A percentile compares a stretch with the other conserved stretches of the same genome.
Conservation (phyloP, 805 yeast genomes). For the Barnettozyma pratensis region DNA sequence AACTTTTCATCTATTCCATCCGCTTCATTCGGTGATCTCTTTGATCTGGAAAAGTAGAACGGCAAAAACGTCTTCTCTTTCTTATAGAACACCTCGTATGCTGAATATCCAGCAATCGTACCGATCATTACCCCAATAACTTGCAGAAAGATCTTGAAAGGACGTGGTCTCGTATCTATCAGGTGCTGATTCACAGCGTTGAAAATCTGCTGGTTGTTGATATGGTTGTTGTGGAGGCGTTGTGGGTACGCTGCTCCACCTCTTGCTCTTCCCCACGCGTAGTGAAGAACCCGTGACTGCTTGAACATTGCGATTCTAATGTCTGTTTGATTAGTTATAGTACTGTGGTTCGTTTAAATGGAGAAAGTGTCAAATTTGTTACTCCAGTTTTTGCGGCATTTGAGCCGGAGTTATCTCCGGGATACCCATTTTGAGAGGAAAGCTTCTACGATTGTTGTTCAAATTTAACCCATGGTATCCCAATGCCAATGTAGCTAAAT, state of each 20-base stretch:
- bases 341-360: background rate
- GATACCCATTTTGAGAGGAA: too few relatives aligned
- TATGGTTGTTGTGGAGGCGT: background rate
- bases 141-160: slow-evolving; percentile 3
- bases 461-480: too few relatives aligned
- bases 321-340: background rate
- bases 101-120: slow-evolving; percentile 15
- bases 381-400: too few relatives aligned
- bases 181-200: slow-evolving; percentile 11
- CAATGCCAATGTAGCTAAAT: too few relatives aligned
- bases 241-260: background rate
- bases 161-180: background rate
- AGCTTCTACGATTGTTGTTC: too few relatives aligned
- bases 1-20: slow-evolving; percentile 16
- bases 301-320: slow-evolving; percentile 1
- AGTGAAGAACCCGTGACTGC: background rate
- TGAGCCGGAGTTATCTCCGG: background rate
- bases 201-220: slow-evolving; percentile 5
- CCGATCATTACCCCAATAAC: slow-evolving; percentile 9
- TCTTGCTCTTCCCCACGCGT: background rate
- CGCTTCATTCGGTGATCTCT: slow-evolving; percentile 5
- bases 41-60: slow-evolving; percentile 16
- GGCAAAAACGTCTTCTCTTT: slow-evolving; percentile 20
- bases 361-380: background rate
- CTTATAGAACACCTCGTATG: slow-evolving; percentile 14